These are phyloP conservation scores for Solanum phureja DNA, from an alignment of 257 asterid species.

Conservation along the genomic window DNA sequence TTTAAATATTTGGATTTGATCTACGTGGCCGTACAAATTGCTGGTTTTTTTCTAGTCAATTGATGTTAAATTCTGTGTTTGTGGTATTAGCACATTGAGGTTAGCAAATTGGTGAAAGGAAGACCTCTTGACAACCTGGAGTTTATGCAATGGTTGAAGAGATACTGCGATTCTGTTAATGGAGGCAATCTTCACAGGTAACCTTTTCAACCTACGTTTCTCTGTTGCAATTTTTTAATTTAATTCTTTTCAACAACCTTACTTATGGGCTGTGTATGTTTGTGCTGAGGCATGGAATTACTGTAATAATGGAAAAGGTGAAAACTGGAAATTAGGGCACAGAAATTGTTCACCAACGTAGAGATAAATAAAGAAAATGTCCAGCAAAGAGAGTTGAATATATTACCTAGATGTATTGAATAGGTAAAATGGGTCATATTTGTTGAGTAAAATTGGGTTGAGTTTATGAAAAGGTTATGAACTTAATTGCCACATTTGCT, in stretches of 20 bases:
- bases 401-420: neutral
- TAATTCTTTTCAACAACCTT: neutral
- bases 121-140: conserved; percentile 84
- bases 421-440: neutral
- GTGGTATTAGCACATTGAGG: conserved; percentile 65
- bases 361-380: neutral
- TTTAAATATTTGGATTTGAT: too few species aligned
- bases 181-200: conserved; percentile 51
- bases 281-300: neutral
- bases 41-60: neutral
- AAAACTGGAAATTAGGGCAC: neutral
- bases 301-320: neutral
- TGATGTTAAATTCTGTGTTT: neutral
- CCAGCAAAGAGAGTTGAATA: neutral
- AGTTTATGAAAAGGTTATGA: neutral
- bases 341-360: neutral
- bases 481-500: neutral
- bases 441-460: neutral
- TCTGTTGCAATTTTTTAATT: neutral
- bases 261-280: neutral
- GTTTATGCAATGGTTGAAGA: conserved; percentile 97
- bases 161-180: conserved; percentile 52
- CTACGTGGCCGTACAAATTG: neutral
- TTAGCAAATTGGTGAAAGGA: conserved; percentile 80
- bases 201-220: neutral